Evolutionary conservation across 202 grass and related monocot species (phyloP), one percentile per base, ranked within the genome.

Genomic region (Setaria viridis): DNA sequence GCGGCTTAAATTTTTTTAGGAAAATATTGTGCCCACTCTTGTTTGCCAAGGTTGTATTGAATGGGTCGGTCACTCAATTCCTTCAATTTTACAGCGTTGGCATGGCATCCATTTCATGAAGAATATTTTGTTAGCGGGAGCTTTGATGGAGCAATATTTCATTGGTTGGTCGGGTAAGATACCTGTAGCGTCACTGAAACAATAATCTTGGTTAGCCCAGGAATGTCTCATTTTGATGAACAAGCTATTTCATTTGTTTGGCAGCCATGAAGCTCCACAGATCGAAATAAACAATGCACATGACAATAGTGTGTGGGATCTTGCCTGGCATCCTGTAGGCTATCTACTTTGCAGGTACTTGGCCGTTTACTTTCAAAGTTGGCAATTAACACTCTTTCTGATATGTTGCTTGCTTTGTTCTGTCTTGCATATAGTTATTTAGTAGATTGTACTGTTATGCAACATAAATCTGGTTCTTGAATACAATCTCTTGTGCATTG

Each of bases 41-140:
- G 9, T 76, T 86, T 30, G 45, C 37, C 70, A 76, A 86, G 74
- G 29, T 62, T 92, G 34, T 83, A 56, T 46, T 80, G 66, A 84
- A 84, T 71, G 11, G 7, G 17, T 72, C 34, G 5, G 50, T 84
- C 76, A 77, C 73, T 66, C 15, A 17, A 19, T 89, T 37, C 74
- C 70, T 90, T 77, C 60, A 59, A 90, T 84, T 88, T 42, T 77
- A 84, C 87, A 99, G 97, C 97, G 67, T 87, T 99, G 88, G 92
- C 94, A 62, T 99, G 97, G 97, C 97, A 99, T 76, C 94, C 97
- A 73, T 99, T 99, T 84, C 97, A 99, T 72, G 97, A 99, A 92
- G 97, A 99, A 82, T 99, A 99, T 81, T 99, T 99, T 86, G 94
- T 94, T 86, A 99, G 97, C 73, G 97, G 97, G 76, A 94, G 97